Base-by-base conservation (phyloP, 2,329 filamentous ascomycete species). In the Diatrype stigma region DNA sequence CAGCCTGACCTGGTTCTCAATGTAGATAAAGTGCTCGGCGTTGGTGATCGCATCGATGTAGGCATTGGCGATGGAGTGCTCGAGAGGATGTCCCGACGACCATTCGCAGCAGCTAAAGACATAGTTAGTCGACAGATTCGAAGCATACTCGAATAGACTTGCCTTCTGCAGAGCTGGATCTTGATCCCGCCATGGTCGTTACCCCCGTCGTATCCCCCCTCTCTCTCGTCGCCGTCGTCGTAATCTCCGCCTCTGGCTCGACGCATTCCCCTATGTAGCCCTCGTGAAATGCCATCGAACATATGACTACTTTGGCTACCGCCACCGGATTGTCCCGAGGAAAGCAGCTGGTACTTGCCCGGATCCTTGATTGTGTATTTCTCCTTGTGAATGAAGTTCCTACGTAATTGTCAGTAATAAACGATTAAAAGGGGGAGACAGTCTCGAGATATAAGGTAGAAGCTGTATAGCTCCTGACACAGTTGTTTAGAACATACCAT, bases 51-150 rank as follows among this genome's bases (percentile, higher is more conserved):
- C 78, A 42, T 87, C 78, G 32, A 88, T 83, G 63, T 96, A 96
- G 1, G 91, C 91, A 64, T 93, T 92, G 54, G 86, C 83, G 55
- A 96, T 93, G 1, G 90, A 96, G 67, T 94, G 90, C 63, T 82
- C 79, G 1, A 74, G 76, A 6, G 68, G 67, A 47, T 77, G 73
- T 2, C 78, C 78, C 14, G 73, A 66, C 2, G 78, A 82, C 79
- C 79, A 82, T 35, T 72, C 67, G 34, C 70, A 73, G 49, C 70
- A 73, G 58, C 77, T 80, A 1, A 22, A 14, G 17, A 30, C 37
- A 56, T 51, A 57, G 44, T 35, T 42, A 45, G 16, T 54, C 42
- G 19, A 45, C 11, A 22, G 23, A 22, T 8, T 30, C 51, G 26
- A 10, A 10, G 10, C 26, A 30, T 10, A 30, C 10, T 10, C 26